Conservation (phyloP, 306 rosid genomes). For the Arachis stenosperma region DNA sequence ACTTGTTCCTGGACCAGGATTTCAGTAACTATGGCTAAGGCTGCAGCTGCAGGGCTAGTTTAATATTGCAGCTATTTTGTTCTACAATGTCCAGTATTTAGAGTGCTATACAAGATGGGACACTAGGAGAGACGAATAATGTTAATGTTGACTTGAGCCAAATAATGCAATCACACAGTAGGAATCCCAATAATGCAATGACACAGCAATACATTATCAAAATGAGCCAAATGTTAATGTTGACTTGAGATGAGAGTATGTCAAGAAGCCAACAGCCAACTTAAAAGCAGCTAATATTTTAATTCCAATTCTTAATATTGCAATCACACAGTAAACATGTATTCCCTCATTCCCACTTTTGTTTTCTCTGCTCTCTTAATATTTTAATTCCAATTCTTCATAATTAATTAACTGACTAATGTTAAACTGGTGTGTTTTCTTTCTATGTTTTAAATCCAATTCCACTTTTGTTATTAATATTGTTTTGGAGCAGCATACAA, state of each 20-base stretch:
- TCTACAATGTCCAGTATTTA: too few relatives aligned
- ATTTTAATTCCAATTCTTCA: background rate
- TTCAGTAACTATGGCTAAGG: too few relatives aligned
- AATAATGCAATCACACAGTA: background rate
- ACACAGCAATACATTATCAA: background rate
- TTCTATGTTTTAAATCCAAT: conserved; percentile 13
- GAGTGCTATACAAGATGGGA: conserved; percentile 26
- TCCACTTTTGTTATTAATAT: too few relatives aligned
- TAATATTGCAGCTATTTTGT: too few relatives aligned
- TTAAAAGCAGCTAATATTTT: too few relatives aligned
- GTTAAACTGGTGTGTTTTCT: background rate
- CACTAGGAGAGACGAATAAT: background rate
- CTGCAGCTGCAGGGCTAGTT: too few relatives aligned
- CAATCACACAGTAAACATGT: conserved; percentile 84
- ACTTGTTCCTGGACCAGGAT: too few relatives aligned
- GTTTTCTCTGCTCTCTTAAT: too few relatives aligned
- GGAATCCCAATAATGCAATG: background rate
- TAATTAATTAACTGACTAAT: background rate
- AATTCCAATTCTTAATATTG: too few relatives aligned
- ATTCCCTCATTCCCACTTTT: conserved; percentile 1
- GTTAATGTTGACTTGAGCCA: background rate
- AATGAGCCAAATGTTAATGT: conserved; percentile 20
- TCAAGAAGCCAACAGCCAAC: conserved; percentile 25
- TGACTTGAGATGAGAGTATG: conserved; percentile 27
- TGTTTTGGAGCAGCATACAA: too few relatives aligned